Conservation (phyloP, 129 eudicot genomes). For the Helianthus annuus region HanXRQr2.0-SUNRISE NC_035438.2:130122225-130122724, state of each 20-base stretch:
- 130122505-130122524: conserved; percentile 4
- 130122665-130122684: too few relatives aligned
- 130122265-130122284: conserved; percentile 13
- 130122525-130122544: neutral
- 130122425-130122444: neutral
- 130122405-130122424: conserved; percentile 8
- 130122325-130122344: conserved; percentile 77
- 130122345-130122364: conserved; percentile 74
- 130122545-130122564: neutral
- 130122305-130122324: conserved; percentile 83
- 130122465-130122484: conserved; percentile 2
- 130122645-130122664: too few relatives aligned
- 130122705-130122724: too few relatives aligned
- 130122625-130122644: neutral
- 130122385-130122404: conserved; percentile 73
- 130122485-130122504: neutral
- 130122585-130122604: conserved; percentile 1
- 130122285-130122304: conserved; percentile 94
- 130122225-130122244: neutral
- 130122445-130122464: neutral
- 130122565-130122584: neutral
- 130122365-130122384: conserved; percentile 56
- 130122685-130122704: too few relatives aligned
- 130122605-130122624: neutral
- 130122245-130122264: neutral